phyloP scores from a whole-genome alignment of 352 stramenopile species.

The Plasmopara halstedii region DNA sequence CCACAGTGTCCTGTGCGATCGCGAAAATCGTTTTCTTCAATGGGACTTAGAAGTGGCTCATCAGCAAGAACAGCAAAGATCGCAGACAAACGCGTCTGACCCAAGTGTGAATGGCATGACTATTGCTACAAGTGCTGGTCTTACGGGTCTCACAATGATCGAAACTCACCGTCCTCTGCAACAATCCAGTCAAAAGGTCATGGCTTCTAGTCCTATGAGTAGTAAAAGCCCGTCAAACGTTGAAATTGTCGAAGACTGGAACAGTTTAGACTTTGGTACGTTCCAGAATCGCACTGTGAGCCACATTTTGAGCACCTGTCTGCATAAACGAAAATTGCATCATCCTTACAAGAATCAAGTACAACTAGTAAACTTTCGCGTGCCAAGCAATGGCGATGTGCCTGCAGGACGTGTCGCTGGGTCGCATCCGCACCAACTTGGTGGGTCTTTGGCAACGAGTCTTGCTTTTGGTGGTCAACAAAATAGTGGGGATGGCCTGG shows the following conservation, averaged over 20 bases:
- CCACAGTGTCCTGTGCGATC: slow-evolving; percentile 70
- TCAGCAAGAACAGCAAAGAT: slow-evolving; percentile 25
- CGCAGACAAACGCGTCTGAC: slow-evolving; percentile 11
- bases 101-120: slow-evolving; percentile 3
- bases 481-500: slow-evolving; percentile 11
- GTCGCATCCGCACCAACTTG: slow-evolving; percentile 24
- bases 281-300: slow-evolving; percentile 81
- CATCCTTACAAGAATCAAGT: slow-evolving; percentile 83
- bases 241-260: slow-evolving; percentile 75
- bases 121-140: slow-evolving; percentile 7
- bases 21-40: slow-evolving; percentile 73
- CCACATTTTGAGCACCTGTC: slow-evolving; percentile 74
- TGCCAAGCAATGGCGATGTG: slow-evolving; percentile 25
- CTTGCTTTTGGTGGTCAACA: slow-evolving; percentile 42
- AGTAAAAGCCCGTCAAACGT: slow-evolving; percentile 70
- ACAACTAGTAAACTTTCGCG: slow-evolving; percentile 78
- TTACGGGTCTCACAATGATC: slow-evolving; percentile 14
- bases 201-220: slow-evolving; percentile 46
- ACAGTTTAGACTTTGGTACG: slow-evolving; percentile 66
- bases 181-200: slow-evolving; percentile 28
- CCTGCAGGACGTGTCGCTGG: slow-evolving; percentile 1
- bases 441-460: slow-evolving; percentile 45
- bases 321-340: slow-evolving; percentile 77
- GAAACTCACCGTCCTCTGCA: slow-evolving; percentile 15
- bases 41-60: slow-evolving; percentile 59